Evolutionary conservation across 2,329 filamentous ascomycete genomes (phyloP), one percentile per base, ranked within the genome.

Genomic region (Fusarium bulbicola): DNA sequence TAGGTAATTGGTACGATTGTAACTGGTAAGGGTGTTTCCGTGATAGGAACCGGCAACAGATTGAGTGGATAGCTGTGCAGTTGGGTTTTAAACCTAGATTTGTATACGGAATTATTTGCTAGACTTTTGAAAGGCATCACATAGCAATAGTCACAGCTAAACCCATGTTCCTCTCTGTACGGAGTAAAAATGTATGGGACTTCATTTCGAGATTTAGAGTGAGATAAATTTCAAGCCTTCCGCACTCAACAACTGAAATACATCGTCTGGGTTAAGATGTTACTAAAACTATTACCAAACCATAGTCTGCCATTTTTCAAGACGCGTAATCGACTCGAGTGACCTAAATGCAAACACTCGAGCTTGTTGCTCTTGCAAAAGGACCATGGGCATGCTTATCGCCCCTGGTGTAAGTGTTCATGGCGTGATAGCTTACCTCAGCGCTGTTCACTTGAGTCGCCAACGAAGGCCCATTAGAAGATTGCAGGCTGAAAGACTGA

Each of bases 151-250:
- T 24, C 14, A 15, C 8, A 3, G 9, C 26, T 15, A 46, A 10
- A 46, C 8, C 2, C 4, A 9, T 8, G 20, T 14, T 28, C 6
- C 8, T 28, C 26, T 9, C 13, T 15, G 11, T 28, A 15, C 16
- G 12, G 5, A 21, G 18, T 3, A 28, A 28, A 15, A 1, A 28
- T 28, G 1, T 0, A 28, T 21, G 13, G 9, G 13, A 2, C 13
- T 21, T 28, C 9, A 1, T 49, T n/a, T 24, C 15, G 8, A 24
- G 20, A 9, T 16, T 13, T n/a, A 18, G 5, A 7, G 11, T 12
- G 20, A n/a, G 14, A 30, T n/a, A 47, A 3, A 30, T 9, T 3
- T 11, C 26, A n/a, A 3, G 12, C 16, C 24, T 1, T 45, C 16
- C 15, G 4, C 21, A 14, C 30, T 50, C 1, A 14, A 18, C 28